Base-by-base conservation (phyloP, 192 early-diverging fungal species). In the Backusella morwellensis region DNA sequence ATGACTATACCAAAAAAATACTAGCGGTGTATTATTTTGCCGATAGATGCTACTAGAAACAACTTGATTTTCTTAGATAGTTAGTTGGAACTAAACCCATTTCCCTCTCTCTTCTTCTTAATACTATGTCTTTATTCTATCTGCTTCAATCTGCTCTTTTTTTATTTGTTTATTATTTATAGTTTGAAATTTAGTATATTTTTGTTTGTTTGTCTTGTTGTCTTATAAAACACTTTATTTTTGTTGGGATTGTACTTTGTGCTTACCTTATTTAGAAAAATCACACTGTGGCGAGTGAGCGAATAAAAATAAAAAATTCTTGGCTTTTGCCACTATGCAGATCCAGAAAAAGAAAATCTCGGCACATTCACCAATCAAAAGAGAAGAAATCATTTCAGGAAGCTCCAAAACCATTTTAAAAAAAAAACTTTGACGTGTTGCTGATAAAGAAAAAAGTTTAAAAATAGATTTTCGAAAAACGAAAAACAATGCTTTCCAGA, bases 281-380 rank as follows among this genome's bases (percentile, higher is more conserved):
- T 63, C 56, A 8, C 3, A 63, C 56, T 63, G 56, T 63, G 56
- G 56, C 56, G 21, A 29, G 56, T 63, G 56, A 63, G 23, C 47
- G 47, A 50, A 50, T 50, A 50, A 50, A n/a, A 50, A 44, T 44
- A n/a, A 50, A 19, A 17, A 50, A 7, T 63, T 63, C 56, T 26
- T 63, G 56, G 56, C 56, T 63, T 63, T 63, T 63, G 56, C 56
- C 56, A 63, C 56, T 63, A n/a, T 29, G 56, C 11, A 63, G 56
- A 63, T 63, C 56, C 56, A 63, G 56, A 63, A 63, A 63, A 29
- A 63, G 56, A 63, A 63, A 59, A 23, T 63, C 56, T 63, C 23
- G 21, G 21, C 23, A 63, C 0, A 29, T 63, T 63, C 56, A 63
- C 56, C 56, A 63, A 63, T 63, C 23, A 63, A 63, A 56, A 29